Percentiles rank a stretch among this genome's conserved stretches.
These are phyloP conservation scores for Globisporangium emineosum DNA, from an alignment of 352 stramenopile species.

Conservation along the genomic window DNA sequence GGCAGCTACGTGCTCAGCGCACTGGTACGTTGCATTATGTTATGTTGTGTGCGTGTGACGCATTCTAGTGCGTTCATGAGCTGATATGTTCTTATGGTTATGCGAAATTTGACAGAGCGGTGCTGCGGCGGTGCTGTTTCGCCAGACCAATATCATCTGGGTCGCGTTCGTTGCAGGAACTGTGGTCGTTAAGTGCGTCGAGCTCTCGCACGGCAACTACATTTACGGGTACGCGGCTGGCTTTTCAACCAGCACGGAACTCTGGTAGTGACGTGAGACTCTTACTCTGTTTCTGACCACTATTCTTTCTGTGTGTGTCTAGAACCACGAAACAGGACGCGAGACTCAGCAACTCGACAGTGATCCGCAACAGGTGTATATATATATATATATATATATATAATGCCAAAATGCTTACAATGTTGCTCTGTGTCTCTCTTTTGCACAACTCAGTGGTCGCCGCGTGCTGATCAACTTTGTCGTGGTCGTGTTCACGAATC, in stretches of 20 bases:
- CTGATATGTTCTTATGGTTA: background rate
- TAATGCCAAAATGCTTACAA: background rate
- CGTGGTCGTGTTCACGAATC: constrained; percentile 44
- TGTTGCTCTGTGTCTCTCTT: constrained; percentile 2
- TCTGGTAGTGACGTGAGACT: background rate
- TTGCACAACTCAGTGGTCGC: constrained; percentile 21
- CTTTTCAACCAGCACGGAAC: background rate
- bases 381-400: no score
- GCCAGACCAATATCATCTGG: constrained; percentile 92
- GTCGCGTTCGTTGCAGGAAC: constrained; percentile 83
- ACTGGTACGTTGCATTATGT: constrained; percentile 28
- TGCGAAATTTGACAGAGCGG: constrained; percentile 44
- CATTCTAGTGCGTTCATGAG: constrained; percentile 1
- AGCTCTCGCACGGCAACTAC: constrained; percentile 55
- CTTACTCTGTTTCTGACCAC: background rate
- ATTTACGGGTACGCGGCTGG: constrained; percentile 61
- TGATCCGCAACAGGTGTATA: constrained; percentile 42
- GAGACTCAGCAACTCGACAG: constrained; percentile 8
- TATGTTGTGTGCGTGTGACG: background rate
- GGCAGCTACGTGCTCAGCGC: constrained; percentile 59
- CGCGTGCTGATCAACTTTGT: constrained; percentile 65
- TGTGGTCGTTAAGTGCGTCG: constrained; percentile 61
- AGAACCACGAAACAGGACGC: constrained; percentile 41
- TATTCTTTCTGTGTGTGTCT: background rate
- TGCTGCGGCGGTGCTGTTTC: constrained; percentile 74